phyloP scores from a whole-genome alignment of 768 basidiomycete genomes.

The Amyloporia xantha region DNA sequence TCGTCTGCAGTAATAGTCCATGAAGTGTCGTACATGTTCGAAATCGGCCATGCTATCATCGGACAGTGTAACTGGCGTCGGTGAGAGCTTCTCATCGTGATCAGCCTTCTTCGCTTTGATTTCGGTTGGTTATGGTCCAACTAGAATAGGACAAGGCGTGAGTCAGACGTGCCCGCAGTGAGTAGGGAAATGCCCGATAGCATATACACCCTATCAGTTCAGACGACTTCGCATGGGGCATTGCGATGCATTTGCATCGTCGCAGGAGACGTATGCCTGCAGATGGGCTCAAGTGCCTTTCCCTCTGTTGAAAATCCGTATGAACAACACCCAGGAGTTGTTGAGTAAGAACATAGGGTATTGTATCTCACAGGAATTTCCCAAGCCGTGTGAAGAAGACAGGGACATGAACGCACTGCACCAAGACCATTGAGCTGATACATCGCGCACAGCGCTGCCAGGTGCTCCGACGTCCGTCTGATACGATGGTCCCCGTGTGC shows the following conservation, averaged over 20 bases:
- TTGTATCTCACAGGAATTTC: no score
- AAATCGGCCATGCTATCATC: slow-evolving; percentile 60
- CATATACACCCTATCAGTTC: no score
- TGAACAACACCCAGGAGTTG: no score
- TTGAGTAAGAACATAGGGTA: no score
- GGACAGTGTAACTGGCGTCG: slow-evolving; percentile 36
- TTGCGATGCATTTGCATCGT: no score
- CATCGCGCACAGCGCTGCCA: slow-evolving; percentile 71
- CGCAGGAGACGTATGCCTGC: no score
- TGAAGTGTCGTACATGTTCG: slow-evolving; percentile 78
- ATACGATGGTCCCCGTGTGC: slow-evolving; percentile 35
- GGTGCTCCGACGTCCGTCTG: slow-evolving; percentile 58
- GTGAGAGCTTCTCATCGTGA: slow-evolving; percentile 1
- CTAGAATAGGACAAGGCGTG: not conserved
- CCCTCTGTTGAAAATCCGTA: no score
- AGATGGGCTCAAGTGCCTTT: no score
- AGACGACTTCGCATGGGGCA: no score
- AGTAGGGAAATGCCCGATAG: no score
- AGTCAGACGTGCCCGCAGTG: no score
- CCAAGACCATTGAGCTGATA: slow-evolving; percentile 62
- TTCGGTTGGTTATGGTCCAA: not conserved
- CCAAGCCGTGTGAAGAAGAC: no score
- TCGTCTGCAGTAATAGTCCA: slow-evolving; percentile 89
- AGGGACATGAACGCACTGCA: slow-evolving; percentile 45
- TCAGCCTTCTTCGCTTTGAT: slow-evolving; percentile 5